A percentile compares a stretch with the other conserved stretches of the same genome.
Evolutionary conservation across 768 basidiomycete genomes (phyloP).

Genomic region (Leucosporidium creatinivorum): DNA sequence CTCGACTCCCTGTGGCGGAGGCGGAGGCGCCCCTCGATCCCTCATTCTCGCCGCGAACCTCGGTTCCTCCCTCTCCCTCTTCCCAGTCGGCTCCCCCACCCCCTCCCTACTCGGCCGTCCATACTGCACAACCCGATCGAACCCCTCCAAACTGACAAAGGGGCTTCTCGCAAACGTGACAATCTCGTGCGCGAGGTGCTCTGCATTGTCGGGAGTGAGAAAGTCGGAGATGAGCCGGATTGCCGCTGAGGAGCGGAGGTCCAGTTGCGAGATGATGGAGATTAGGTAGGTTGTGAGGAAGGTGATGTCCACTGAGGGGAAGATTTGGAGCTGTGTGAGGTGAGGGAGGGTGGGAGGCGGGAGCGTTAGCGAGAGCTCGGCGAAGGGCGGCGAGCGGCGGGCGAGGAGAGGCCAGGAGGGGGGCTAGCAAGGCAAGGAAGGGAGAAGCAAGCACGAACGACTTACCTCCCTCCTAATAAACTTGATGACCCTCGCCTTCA

Average conservation of each 20-base stretch:
- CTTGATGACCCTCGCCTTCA: constrained; percentile 33
- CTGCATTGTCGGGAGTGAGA: constrained; percentile 30
- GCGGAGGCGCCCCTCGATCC: too few relatives aligned
- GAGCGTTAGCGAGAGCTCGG: not conserved
- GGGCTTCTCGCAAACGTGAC: constrained; percentile 26
- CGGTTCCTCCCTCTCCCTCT: not conserved
- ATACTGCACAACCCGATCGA: constrained; percentile 30
- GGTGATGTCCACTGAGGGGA: constrained; percentile 34
- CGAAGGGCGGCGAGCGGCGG: not conserved
- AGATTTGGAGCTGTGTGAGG: constrained; percentile 28
- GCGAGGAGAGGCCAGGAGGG: not conserved
- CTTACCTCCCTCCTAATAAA: constrained; percentile 35
- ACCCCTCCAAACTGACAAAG: constrained; percentile 23
- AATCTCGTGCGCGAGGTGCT: constrained; percentile 35
- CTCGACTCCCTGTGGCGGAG: too few relatives aligned
- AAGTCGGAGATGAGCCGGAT: constrained; percentile 36
- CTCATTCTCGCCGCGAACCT: not conserved
- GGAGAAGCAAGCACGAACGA: too few relatives aligned
- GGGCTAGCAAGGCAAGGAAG: too few relatives aligned
- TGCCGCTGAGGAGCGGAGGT: constrained; percentile 33
- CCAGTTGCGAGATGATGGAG: constrained; percentile 36
- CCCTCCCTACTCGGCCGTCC: constrained; percentile 20
- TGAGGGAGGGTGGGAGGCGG: not conserved
- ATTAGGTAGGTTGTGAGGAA: constrained; percentile 35
- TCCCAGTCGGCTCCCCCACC: constrained; percentile 1